Conservation (phyloP, 164 flowering plant genomes). For the Berberis vulgaris region DNA sequence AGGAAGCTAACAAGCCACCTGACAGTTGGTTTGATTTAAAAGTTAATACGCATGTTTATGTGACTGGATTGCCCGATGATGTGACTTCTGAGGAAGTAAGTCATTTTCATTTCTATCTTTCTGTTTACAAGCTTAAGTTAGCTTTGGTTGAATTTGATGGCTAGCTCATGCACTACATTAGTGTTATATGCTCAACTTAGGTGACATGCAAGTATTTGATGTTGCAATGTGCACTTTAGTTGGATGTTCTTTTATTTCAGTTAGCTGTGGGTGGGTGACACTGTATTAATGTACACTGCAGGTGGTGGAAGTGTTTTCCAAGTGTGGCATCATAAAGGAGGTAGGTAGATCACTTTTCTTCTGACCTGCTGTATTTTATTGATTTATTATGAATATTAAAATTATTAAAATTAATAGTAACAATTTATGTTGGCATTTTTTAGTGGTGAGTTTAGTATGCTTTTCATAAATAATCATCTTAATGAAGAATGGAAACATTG, state of each 20-base stretch:
- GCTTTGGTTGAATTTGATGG: neutral
- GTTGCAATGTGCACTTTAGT: neutral
- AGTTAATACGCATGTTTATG: constrained; percentile 94
- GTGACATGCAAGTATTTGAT: neutral
- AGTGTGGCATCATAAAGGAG: constrained; percentile 96
- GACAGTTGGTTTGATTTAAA: constrained; percentile 97
- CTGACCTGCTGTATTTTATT: no score
- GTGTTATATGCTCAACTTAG: neutral
- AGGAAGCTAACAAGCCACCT: constrained; percentile 97
- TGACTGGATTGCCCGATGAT: constrained; percentile 95
- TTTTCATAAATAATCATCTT: no score
- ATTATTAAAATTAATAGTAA: no score
- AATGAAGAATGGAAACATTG: no score
- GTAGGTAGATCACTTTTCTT: constrained; percentile 22
- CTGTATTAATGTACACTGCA: constrained; percentile 26
- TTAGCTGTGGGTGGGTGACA: neutral
- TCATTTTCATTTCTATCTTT: constrained; percentile 6
- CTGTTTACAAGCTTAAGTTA: neutral
- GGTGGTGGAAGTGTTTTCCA: constrained; percentile 90
- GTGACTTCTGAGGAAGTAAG: constrained; percentile 87
- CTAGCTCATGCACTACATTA: neutral
- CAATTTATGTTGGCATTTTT: no score
- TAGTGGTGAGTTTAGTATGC: no score
- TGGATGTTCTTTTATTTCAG: neutral
- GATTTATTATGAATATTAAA: no score